These are phyloP conservation scores for Vicia faba DNA, from an alignment of 306 rosid genomes.

Conservation along the genomic window DNA sequence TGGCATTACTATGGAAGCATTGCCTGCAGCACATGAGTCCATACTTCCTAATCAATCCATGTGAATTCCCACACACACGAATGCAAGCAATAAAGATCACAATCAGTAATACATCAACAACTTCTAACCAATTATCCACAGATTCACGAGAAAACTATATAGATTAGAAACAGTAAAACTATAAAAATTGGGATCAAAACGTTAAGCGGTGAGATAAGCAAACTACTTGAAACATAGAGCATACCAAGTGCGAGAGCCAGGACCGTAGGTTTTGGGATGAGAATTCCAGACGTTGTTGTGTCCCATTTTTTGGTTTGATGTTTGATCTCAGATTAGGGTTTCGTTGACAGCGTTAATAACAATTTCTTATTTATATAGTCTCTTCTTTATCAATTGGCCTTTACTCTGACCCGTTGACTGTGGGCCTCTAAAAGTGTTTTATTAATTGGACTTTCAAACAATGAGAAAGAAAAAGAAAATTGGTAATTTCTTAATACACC, in stretches of 20 bases:
- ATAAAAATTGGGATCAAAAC: neutral
- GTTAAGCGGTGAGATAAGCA: too few species aligned
- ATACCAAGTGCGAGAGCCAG: conserved; percentile 95
- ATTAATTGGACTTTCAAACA: too few species aligned
- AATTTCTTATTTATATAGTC: neutral
- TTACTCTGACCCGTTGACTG: neutral
- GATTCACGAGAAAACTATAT: too few species aligned
- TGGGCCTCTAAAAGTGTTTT: neutral
- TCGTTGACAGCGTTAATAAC: neutral
- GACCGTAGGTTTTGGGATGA: conserved; percentile 93
- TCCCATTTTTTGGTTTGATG: conserved; percentile 53
- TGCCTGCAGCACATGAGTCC: conserved; percentile 98
- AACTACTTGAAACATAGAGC: too few species aligned
- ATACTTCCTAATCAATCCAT: conserved; percentile 88
- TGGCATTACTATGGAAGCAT: conserved; percentile 97
- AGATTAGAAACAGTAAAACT: neutral
- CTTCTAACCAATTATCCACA: too few species aligned
- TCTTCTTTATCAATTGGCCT: neutral
- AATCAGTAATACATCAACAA: too few species aligned
- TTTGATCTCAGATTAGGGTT: neutral
- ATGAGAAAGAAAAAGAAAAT: too few species aligned
- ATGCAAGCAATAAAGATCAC: conserved; percentile 25
- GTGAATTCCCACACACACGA: conserved; percentile 81
- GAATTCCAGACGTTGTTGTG: conserved; percentile 96
- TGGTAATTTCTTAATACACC: too few species aligned